Conservation (phyloP, 768 basidiomycete genomes). For the Mycena maculata region DNA sequence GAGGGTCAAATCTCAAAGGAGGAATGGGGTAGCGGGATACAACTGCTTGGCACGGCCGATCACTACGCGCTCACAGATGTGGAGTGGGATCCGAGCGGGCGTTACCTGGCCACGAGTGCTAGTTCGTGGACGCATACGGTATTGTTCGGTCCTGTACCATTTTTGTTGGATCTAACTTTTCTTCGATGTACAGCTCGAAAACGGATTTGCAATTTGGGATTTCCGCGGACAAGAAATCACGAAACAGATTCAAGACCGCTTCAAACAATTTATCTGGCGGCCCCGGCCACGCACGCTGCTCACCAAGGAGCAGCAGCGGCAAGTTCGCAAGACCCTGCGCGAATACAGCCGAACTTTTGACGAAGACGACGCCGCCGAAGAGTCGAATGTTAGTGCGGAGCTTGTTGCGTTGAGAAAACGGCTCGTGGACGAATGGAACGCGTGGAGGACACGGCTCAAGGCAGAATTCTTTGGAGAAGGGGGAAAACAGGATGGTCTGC, state of each 20-base stretch:
- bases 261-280: conserved; percentile 99
- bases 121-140: conserved; percentile 97
- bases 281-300: conserved; percentile 93
- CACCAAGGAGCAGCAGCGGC: conserved; percentile 87
- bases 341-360: conserved; percentile 95
- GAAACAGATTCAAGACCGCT: conserved; percentile 89
- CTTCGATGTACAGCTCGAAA: conserved; percentile 88
- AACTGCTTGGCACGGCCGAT: conserved; percentile 86
- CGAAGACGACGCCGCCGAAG: conserved; percentile 96
- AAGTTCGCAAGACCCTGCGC: conserved; percentile 87
- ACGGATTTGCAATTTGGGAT: conserved; percentile 97
- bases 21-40: conserved; percentile 90
- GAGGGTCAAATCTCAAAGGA: conserved; percentile 65
- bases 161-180: conserved; percentile 14
- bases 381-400: conserved; percentile 94
- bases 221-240: conserved; percentile 97
- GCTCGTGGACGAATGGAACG: conserved; percentile 98
- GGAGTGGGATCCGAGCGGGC: conserved; percentile 98
- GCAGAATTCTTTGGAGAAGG: conserved; percentile 72
- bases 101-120: conserved; percentile 92
- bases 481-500: conserved; percentile 50
- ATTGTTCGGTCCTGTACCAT: conserved; percentile 29
- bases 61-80: conserved; percentile 98
- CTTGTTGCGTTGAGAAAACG: conserved; percentile 90
- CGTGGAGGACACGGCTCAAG: conserved; percentile 85